phyloP scores from a whole-genome alignment of 2,329 filamentous ascomycete species.

The Trichophyton schoenleinii region DNA sequence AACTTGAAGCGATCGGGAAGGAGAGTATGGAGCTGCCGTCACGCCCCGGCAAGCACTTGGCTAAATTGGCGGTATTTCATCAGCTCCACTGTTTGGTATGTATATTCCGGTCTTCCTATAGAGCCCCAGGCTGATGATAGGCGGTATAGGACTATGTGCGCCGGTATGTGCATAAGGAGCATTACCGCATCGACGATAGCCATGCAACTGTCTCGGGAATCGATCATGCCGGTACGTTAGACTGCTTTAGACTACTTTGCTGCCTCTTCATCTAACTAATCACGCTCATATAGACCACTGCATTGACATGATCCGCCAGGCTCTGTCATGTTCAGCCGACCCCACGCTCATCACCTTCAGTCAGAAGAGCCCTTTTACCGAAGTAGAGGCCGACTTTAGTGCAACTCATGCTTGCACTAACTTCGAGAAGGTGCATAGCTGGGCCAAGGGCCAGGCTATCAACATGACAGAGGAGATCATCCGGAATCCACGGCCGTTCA shows the following conservation, averaged over 20 bases:
- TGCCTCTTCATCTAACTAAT: background rate
- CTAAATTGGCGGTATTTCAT: constrained; percentile 14
- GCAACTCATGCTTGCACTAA: constrained; percentile 11
- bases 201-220: constrained; percentile 4
- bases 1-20: constrained; percentile 11
- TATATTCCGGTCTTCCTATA: background rate
- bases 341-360: constrained; percentile 13
- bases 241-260: background rate
- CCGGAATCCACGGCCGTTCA: background rate
- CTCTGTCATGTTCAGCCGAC: constrained; percentile 12
- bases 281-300: constrained; percentile 10
- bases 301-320: constrained; percentile 14
- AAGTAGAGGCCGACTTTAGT: constrained; percentile 10
- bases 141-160: constrained; percentile 11
- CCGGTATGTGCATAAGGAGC: constrained; percentile 9
- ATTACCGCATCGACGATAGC: constrained; percentile 10
- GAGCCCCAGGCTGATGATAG: background rate
- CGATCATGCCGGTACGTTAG: constrained; percentile 12
- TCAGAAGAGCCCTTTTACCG: background rate
- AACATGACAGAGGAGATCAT: constrained; percentile 11
- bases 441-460: constrained; percentile 10
- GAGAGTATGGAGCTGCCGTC: constrained; percentile 12
- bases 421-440: constrained; percentile 10
- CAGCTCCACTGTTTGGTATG: constrained; percentile 19
- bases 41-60: constrained; percentile 9